Evolutionary conservation across 2,329 filamentous ascomycete species (phyloP), one percentile per base, ranked within the genome.

Genomic region (Ophiostoma perfectum): DNA sequence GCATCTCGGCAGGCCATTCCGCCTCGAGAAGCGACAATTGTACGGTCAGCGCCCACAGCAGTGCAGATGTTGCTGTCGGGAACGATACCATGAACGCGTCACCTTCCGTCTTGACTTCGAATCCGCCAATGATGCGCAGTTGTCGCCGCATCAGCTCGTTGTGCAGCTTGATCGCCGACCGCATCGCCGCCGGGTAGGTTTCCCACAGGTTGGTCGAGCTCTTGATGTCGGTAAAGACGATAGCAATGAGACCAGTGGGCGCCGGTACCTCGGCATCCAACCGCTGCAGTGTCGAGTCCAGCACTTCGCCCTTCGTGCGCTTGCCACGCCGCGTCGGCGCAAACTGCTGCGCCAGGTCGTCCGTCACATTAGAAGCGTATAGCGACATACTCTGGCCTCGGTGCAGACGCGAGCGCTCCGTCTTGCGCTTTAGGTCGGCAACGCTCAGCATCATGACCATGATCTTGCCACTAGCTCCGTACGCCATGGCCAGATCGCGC

Each of bases 81-180:
- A 99, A 99, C 9, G 94, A 96, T 44, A 99, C 95, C 93, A 99
- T 98, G 75, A 99, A 99, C 8, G 95, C 95, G 79, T 99, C 95
- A 73, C 95, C 95, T 91, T 99, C 95, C 18, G 95, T 99, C 83
- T 99, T 99, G 78, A 99, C 95, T 80, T 99, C 95, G 76, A 97
- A 99, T 0, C 95, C 95, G 75, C 95, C 95, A 74, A 97, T 96
- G 71, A 93, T 90, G 66, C 95, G 89, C 73, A 99, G 82, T 76
- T 98, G 94, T 68, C 95, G 87, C 73, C 95, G 90, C 90, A 99
- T 96, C 63, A 97, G 87, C 74, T 97, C 93, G 78, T 99, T 99
- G 83, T 99, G 95, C 73, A 97, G 89, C 78, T 94, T 96, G 79
- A 99, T 99, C 18, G 93, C 93, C 14, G 93, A 94, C 74, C 94